Percentiles rank a stretch among this genome's conserved stretches.
These are phyloP conservation scores for Sclerotinia spermophila DNA, from an alignment of 2,329 filamentous ascomycete species.

Conservation along the genomic window DNA sequence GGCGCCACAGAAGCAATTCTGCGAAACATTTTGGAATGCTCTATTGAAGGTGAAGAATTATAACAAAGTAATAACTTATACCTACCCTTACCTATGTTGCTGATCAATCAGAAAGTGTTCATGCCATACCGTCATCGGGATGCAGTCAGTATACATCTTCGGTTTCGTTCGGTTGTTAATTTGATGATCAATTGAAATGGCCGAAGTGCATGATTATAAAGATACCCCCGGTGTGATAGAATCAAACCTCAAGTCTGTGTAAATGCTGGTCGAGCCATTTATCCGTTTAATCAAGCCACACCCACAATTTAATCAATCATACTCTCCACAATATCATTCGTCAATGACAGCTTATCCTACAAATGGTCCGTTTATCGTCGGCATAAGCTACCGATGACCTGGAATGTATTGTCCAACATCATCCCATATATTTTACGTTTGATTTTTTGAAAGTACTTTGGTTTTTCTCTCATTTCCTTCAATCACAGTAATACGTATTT, in stretches of 20 bases:
- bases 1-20: constrained; percentile 31
- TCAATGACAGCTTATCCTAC: neutral
- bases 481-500: neutral
- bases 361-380: constrained; percentile 13
- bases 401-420: neutral
- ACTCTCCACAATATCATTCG: neutral
- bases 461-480: neutral
- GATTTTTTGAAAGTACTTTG: neutral
- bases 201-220: neutral
- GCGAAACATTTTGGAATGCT: constrained; percentile 33
- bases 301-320: accelerated
- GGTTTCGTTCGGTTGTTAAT: constrained; percentile 6
- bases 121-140: neutral
- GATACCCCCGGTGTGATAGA: neutral
- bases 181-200: neutral
- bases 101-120: neutral
- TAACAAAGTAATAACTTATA: neutral
- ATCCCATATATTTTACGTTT: neutral
- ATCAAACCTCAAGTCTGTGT: accelerated
- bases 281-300: neutral
- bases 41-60: constrained; percentile 2
- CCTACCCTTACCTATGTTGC: neutral
- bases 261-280: neutral
- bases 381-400: neutral
- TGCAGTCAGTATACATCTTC: neutral